phyloP scores from a whole-genome alignment of 306 rosid species.

The Rubus idaeus region DNA sequence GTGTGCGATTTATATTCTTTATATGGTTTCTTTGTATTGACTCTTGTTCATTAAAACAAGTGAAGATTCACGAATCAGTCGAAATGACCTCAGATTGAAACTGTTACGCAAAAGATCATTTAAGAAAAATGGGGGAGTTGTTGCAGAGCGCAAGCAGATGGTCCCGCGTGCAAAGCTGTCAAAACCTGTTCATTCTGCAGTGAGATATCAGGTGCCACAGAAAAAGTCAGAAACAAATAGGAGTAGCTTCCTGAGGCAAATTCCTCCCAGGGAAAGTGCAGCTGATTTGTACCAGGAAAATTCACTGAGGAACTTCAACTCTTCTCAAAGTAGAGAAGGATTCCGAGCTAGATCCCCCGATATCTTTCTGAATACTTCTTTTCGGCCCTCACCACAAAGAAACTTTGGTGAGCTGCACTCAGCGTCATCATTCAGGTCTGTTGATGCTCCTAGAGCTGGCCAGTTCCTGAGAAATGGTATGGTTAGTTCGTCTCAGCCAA shows the following conservation, averaged over 20 bases:
- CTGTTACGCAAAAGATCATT: constrained; percentile 44
- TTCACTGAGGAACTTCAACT: constrained; percentile 29
- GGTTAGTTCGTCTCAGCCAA: constrained; percentile 34
- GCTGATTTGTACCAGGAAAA: constrained; percentile 34
- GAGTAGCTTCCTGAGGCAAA: constrained; percentile 18
- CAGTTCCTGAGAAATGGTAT: constrained; percentile 32
- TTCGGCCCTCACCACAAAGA: constrained; percentile 38
- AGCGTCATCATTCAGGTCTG: constrained; percentile 28
- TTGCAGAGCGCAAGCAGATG: constrained; percentile 29
- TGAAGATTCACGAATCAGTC: constrained; percentile 40
- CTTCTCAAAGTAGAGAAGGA: constrained; percentile 30
- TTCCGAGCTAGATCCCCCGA: constrained; percentile 43
- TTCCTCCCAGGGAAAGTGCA: constrained; percentile 33
- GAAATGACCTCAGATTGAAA: constrained; percentile 58
- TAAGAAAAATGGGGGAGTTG: constrained; percentile 27
- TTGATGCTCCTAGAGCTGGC: constrained; percentile 34
- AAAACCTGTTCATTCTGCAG: constrained; percentile 31
- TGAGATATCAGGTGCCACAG: constrained; percentile 26
- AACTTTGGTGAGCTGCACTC: constrained; percentile 28
- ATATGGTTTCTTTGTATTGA: constrained; percentile 12
- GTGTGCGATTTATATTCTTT: constrained; percentile 1
- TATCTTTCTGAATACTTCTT: constrained; percentile 25
- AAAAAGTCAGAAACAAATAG: constrained; percentile 32
- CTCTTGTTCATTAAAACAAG: constrained; percentile 21
- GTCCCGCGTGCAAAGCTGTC: constrained; percentile 25